Conservation (phyloP, 352 stramenopile genomes). For the Phytophthora crassamura region DNA sequence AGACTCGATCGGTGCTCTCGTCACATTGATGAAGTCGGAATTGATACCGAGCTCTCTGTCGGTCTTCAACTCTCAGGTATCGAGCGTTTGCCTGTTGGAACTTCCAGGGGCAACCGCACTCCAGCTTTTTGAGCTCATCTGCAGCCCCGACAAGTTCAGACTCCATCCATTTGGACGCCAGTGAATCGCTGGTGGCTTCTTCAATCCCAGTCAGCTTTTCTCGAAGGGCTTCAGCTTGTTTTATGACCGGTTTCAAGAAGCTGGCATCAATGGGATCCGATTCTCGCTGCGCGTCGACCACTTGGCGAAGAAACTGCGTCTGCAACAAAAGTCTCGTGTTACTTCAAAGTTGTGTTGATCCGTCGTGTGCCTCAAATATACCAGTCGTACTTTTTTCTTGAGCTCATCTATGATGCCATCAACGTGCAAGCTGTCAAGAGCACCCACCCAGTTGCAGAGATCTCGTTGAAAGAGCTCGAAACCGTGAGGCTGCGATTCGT, state of each 20-base stretch:
- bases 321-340: neutral
- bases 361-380: no score
- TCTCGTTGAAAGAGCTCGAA: slow-evolving; percentile 19
- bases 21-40: slow-evolving; percentile 16
- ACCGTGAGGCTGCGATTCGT: slow-evolving; percentile 6
- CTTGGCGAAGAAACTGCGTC: slow-evolving; percentile 26
- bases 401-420: slow-evolving; percentile 16
- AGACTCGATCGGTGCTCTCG: slow-evolving; percentile 4
- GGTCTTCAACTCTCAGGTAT: slow-evolving; percentile 12
- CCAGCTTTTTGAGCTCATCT: neutral
- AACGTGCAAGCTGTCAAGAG: slow-evolving; percentile 1
- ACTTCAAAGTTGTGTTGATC: no score
- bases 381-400: slow-evolving; percentile 17
- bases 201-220: slow-evolving; percentile 15
- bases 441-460: slow-evolving; percentile 4
- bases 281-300: neutral
- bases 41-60: slow-evolving; percentile 13
- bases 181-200: neutral
- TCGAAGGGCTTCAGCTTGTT: slow-evolving; percentile 8
- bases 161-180: slow-evolving; percentile 8
- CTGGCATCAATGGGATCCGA: neutral
- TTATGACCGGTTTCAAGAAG: slow-evolving; percentile 11
- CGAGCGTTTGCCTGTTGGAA: slow-evolving; percentile 18
- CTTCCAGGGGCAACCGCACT: slow-evolving; percentile 9
- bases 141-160: slow-evolving; percentile 5